phyloP scores from a whole-genome alignment of 1,284 basidiomycete genomes.

The Tilletia walkeri region DNA sequence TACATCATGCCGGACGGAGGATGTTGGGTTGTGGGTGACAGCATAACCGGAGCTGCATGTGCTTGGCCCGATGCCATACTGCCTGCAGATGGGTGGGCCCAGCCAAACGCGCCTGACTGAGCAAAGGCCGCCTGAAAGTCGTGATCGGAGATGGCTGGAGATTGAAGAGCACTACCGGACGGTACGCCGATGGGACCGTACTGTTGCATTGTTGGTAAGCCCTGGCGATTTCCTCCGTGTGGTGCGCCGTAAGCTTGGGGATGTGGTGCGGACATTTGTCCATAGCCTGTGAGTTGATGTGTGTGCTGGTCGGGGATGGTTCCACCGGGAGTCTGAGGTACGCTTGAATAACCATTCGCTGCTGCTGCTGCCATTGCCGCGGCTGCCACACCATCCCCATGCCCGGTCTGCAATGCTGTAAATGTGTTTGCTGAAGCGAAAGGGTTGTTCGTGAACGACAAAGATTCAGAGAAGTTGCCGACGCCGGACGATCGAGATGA shows the following conservation, averaged over 20 bases:
- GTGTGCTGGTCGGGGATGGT: not conserved
- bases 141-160: conserved; percentile 3
- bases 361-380: not conserved
- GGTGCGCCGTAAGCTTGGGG: too few relatives aligned
- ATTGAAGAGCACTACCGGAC: not conserved
- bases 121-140: not conserved
- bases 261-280: not conserved
- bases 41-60: not conserved
- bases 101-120: too few relatives aligned
- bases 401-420: not conserved
- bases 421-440: not conserved
- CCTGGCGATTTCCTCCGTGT: not conserved
- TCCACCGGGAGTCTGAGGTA: not conserved
- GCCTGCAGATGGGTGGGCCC: too few relatives aligned
- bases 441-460: not conserved
- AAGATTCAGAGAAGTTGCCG: not conserved
- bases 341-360: not conserved
- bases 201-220: not conserved
- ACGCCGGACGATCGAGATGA: not conserved
- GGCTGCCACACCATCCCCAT: not conserved
- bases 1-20: conserved; percentile 1
- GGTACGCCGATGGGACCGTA: not conserved
- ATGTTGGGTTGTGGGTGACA: not conserved
- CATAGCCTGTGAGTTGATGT: not conserved
- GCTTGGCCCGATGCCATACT: too few relatives aligned